Conservation (phyloP, 1,284 basidiomycete species). For the Ganoderma leucocontextum region DNA sequence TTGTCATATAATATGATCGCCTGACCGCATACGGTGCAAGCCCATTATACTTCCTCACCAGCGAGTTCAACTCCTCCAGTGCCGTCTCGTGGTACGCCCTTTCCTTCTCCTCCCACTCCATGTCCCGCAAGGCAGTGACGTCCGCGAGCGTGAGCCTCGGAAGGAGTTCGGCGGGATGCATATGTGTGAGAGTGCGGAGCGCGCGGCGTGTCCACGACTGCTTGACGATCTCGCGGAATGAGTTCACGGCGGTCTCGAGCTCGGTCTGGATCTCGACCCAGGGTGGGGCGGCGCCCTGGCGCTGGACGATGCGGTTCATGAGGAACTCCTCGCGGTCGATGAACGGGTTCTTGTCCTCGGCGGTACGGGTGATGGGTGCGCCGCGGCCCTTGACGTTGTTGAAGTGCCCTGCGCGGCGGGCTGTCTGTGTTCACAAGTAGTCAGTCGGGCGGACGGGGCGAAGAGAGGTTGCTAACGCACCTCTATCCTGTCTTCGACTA, state of each 20-base stretch:
- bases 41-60: conserved; percentile 83
- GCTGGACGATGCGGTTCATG: conserved; percentile 90
- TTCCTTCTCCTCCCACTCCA: conserved; percentile 80
- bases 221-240: conserved; percentile 72
- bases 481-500: conserved; percentile 86
- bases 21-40: conserved; percentile 81
- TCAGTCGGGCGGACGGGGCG: not conserved
- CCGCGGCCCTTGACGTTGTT: conserved; percentile 79
- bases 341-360: conserved; percentile 84
- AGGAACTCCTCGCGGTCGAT: conserved; percentile 82
- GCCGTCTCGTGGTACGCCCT: conserved; percentile 74
- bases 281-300: conserved; percentile 87
- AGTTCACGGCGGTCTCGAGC: conserved; percentile 61
- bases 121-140: conserved; percentile 64
- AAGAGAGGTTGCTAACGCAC: conserved; percentile 45
- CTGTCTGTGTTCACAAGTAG: conserved; percentile 54
- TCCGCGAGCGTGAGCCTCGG: conserved; percentile 54
- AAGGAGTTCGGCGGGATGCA: conserved; percentile 52
- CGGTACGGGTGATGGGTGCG: conserved; percentile 66
- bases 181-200: conserved; percentile 63
- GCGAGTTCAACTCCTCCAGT: conserved; percentile 74
- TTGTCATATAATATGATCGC: conserved; percentile 62
- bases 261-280: conserved; percentile 89
- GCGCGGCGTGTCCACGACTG: conserved; percentile 75
- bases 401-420: conserved; percentile 75